These are phyloP conservation scores for Fusarium zealandicum DNA, from an alignment of 2,329 filamentous ascomycete genomes.

Conservation along the genomic window DNA sequence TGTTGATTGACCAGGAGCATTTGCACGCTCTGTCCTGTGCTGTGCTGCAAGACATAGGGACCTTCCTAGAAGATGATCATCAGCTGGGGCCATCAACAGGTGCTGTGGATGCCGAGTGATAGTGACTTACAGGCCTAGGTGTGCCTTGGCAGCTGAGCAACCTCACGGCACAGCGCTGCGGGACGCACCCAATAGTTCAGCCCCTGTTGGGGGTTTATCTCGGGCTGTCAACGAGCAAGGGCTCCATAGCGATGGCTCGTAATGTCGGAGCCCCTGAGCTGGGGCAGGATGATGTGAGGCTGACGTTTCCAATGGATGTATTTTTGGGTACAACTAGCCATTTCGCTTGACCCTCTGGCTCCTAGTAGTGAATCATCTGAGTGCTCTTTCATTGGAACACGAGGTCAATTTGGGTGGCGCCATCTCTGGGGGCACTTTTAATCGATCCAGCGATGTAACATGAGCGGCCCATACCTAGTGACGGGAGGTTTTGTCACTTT, in stretches of 20 bases:
- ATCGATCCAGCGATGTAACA: conserved; percentile 33
- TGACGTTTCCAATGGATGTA: no score
- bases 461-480: conserved; percentile 9
- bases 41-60: conserved; percentile 22
- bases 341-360: neutral
- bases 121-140: no score
- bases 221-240: conserved; percentile 8
- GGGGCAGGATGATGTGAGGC: conserved; percentile 30
- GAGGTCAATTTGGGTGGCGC: conserved; percentile 22
- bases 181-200: conserved; percentile 23
- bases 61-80: neutral
- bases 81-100: neutral
- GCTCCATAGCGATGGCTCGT: conserved; percentile 11
- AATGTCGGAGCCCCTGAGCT: conserved; percentile 32
- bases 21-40: conserved; percentile 16
- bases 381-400: conserved; percentile 25
- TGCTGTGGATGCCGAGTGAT: no score
- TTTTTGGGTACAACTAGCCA: conserved; percentile 19
- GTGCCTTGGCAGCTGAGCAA: neutral
- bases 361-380: conserved; percentile 9
- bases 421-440: conserved; percentile 1
- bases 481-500: conserved; percentile 23
- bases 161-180: conserved; percentile 10
- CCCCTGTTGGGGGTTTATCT: conserved; percentile 17
- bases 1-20: conserved; percentile 12